Percentiles rank a stretch among this genome's conserved stretches.
Evolutionary conservation across 371 early-diverging fungal genomes (phyloP).

Genomic region (Mucor indicus): DNA sequence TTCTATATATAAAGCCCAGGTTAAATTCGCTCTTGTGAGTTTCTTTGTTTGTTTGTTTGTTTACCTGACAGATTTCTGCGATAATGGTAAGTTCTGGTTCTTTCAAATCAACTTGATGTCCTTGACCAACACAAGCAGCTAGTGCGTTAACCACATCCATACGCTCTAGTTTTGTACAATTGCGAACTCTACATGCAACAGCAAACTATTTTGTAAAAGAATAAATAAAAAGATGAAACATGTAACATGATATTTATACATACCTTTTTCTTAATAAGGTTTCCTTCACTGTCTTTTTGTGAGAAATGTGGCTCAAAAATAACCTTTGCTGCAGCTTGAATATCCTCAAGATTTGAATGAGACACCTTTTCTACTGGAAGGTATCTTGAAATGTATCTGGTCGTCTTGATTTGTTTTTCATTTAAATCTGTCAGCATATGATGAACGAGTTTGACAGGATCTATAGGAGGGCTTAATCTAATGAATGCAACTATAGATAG

Average conservation of each 20-base stretch:
- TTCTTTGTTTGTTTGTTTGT: background rate
- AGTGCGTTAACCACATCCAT: conserved; percentile 53
- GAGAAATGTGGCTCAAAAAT: conserved; percentile 58
- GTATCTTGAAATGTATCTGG: conserved; percentile 61
- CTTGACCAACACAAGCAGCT: conserved; percentile 50
- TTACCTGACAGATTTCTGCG: conserved; percentile 70
- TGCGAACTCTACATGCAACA: conserved; percentile 61
- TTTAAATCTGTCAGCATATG: conserved; percentile 57
- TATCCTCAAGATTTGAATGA: conserved; percentile 55
- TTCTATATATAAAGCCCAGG: conserved; percentile 31
- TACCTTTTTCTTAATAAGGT: conserved; percentile 35
- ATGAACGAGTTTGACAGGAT: conserved; percentile 62
- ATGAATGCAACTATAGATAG: conserved; percentile 56
- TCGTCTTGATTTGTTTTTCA: conserved; percentile 52
- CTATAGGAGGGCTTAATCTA: conserved; percentile 45
- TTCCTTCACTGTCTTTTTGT: conserved; percentile 36
- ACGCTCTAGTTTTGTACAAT: conserved; percentile 57
- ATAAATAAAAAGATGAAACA: background rate
- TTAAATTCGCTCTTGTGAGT: background rate
- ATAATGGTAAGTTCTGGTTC: conserved; percentile 63
- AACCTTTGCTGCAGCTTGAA: conserved; percentile 49
- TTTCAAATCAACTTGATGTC: conserved; percentile 63
- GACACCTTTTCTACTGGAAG: conserved; percentile 66
- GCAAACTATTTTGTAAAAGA: conserved; percentile 51
- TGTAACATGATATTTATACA: conserved; percentile 5